These are phyloP conservation scores for Aspergillus unguis DNA, from an alignment of 2,329 filamentous ascomycete species.

Conservation along the genomic window DNA sequence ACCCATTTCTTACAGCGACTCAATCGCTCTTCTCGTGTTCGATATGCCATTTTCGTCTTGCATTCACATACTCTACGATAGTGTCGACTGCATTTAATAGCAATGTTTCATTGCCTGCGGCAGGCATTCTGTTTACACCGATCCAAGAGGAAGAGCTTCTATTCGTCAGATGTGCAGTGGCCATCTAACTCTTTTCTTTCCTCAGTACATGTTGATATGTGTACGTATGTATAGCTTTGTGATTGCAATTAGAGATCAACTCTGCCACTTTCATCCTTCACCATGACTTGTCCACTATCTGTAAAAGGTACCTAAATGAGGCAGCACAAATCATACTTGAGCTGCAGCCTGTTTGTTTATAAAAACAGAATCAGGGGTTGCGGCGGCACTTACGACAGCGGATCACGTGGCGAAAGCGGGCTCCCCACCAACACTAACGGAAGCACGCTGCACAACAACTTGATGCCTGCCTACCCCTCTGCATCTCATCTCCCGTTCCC, in stretches of 20 bases:
- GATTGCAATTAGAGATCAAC: conserved; percentile 3
- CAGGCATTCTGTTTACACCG: neutral
- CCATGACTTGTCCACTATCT: neutral
- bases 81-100: neutral
- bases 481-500: conserved; percentile 18
- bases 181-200: neutral
- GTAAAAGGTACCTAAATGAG: neutral
- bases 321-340: conserved; percentile 1
- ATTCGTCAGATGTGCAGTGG: conserved; percentile 3
- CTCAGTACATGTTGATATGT: conserved; percentile 29
- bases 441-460: conserved; percentile 27
- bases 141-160: neutral
- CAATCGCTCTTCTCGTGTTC: conserved; percentile 20
- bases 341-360: conserved; percentile 10
- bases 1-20: conserved; percentile 26
- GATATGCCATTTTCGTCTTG: conserved; percentile 10
- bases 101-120: neutral
- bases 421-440: conserved; percentile 28
- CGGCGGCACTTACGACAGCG: conserved; percentile 17
- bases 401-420: conserved; percentile 16
- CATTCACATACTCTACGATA: conserved; percentile 6
- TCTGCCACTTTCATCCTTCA: too few species aligned
- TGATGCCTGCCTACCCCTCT: conserved; percentile 35
- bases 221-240: conserved; percentile 24
- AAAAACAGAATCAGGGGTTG: conserved; percentile 7